These are phyloP conservation scores for Eucalyptus pumila DNA, from an alignment of 345 rosid genomes.

Conservation along the genomic window DNA sequence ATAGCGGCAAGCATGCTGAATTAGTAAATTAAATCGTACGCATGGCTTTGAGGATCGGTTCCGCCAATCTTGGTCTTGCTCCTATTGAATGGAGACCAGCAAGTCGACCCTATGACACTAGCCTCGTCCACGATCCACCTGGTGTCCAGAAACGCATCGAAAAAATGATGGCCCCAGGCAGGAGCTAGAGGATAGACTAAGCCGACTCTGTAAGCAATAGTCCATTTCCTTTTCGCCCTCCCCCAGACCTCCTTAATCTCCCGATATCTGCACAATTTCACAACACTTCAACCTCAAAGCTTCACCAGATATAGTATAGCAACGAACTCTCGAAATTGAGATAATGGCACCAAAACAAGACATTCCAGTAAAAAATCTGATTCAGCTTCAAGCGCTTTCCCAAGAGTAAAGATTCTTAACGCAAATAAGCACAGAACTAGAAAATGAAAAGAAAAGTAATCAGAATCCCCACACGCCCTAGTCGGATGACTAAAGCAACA, in stretches of 20 bases:
- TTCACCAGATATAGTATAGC: not conserved
- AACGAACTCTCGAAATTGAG: not conserved
- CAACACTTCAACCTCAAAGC: not conserved
- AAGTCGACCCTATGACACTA: slow-evolving; percentile 48
- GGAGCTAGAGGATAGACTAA: slow-evolving; percentile 64
- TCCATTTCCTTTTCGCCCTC: slow-evolving; percentile 66
- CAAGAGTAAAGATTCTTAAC: not conserved
- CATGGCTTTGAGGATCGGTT: slow-evolving; percentile 14
- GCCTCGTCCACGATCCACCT: slow-evolving; percentile 77
- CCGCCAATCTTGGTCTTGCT: slow-evolving; percentile 45
- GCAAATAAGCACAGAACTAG: not conserved
- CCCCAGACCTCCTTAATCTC: slow-evolving; percentile 58
- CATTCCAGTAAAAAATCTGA: not conserved
- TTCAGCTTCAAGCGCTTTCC: not conserved
- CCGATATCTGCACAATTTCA: slow-evolving; percentile 37
- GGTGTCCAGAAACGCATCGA: slow-evolving; percentile 74
- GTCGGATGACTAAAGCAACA: not conserved
- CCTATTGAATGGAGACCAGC: slow-evolving; percentile 78
- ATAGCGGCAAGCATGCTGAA: not conserved
- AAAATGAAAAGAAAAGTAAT: not conserved
- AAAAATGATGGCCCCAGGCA: slow-evolving; percentile 62
- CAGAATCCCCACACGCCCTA: not conserved
- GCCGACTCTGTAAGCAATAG: slow-evolving; percentile 63
- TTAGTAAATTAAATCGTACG: not conserved
- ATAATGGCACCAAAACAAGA: not conserved